These are phyloP conservation scores for Eustoma russellianum DNA, from an alignment of 257 asterid species.

Conservation along the genomic window DNA sequence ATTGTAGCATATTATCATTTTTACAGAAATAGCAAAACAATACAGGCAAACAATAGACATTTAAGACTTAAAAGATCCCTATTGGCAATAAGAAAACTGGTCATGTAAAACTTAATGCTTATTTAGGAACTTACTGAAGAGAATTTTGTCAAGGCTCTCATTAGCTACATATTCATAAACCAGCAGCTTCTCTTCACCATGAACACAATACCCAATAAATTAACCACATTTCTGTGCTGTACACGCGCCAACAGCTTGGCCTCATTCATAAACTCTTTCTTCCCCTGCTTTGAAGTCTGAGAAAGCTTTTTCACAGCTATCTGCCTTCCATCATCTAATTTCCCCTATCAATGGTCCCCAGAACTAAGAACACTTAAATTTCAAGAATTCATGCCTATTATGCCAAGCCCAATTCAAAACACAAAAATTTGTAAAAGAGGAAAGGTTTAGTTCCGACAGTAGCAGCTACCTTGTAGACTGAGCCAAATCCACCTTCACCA, in stretches of 20 bases:
- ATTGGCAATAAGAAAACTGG: too few species aligned
- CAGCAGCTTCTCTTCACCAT: slow-evolving; percentile 62
- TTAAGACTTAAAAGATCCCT: too few species aligned
- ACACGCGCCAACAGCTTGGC: slow-evolving; percentile 76
- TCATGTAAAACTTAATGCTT: too few species aligned
- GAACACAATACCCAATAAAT: slow-evolving; percentile 78
- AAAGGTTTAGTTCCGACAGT: neutral
- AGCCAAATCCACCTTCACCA: slow-evolving; percentile 66
- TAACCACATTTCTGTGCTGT: slow-evolving; percentile 91
- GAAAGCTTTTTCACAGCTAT: slow-evolving; percentile 91
- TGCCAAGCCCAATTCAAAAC: neutral
- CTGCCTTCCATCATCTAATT: slow-evolving; percentile 64
- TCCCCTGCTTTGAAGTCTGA: slow-evolving; percentile 68
- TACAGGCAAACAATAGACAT: too few species aligned
- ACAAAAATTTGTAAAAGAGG: neutral
- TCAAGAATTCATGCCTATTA: neutral
- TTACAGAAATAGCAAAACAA: too few species aligned
- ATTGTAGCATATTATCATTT: too few species aligned
- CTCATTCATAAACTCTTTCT: slow-evolving; percentile 73
- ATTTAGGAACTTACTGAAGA: slow-evolving; percentile 69
- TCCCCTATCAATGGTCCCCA: slow-evolving; percentile 44
- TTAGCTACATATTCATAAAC: slow-evolving; percentile 75
- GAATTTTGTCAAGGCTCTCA: slow-evolving; percentile 89
- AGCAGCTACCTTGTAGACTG: slow-evolving; percentile 42
- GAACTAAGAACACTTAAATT: neutral